A percentile compares a stretch with the other conserved stretches of the same genome.
Conservation (phyloP, 257 asterid genomes). For the Fraxinus cuspidata region DNA sequence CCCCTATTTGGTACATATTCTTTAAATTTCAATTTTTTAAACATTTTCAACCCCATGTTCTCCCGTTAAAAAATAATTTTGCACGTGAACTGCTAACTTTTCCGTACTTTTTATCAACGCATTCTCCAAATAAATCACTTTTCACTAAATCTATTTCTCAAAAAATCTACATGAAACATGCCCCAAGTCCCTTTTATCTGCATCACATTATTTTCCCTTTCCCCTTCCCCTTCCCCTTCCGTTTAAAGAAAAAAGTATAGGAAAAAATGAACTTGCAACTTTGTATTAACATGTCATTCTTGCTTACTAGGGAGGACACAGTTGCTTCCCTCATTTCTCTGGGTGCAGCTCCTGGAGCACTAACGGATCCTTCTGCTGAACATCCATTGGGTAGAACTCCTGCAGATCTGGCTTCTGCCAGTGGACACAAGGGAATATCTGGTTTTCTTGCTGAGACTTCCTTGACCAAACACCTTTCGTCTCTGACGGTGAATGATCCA, state of each 20-base stretch:
- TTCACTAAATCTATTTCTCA: no score
- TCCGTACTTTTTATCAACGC: no score
- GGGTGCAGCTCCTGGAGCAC: conserved; percentile 83
- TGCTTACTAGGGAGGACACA: conserved; percentile 73
- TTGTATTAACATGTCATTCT: conserved; percentile 21
- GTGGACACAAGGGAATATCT: conserved; percentile 94
- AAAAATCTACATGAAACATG: no score
- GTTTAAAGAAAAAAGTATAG: not conserved
- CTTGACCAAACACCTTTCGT: conserved; percentile 67
- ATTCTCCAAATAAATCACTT: no score
- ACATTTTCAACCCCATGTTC: no score
- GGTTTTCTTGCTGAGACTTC: conserved; percentile 89
- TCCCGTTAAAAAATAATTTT: no score
- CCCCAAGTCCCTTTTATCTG: not conserved
- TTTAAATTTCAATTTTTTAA: no score
- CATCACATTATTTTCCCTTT: not conserved
- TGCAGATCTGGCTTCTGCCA: conserved; percentile 83
- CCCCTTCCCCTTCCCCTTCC: not conserved
- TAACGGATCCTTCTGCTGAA: conserved; percentile 79
- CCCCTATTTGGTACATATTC: no score
- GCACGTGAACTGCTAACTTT: no score
- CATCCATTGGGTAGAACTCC: conserved; percentile 76
- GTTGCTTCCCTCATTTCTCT: conserved; percentile 83
- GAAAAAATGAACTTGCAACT: not conserved
- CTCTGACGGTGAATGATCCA: conserved; percentile 58